Evolutionary conservation across 371 early-diverging fungal genomes (phyloP).

Genomic region (Apophysomyces ossiformis): DNA sequence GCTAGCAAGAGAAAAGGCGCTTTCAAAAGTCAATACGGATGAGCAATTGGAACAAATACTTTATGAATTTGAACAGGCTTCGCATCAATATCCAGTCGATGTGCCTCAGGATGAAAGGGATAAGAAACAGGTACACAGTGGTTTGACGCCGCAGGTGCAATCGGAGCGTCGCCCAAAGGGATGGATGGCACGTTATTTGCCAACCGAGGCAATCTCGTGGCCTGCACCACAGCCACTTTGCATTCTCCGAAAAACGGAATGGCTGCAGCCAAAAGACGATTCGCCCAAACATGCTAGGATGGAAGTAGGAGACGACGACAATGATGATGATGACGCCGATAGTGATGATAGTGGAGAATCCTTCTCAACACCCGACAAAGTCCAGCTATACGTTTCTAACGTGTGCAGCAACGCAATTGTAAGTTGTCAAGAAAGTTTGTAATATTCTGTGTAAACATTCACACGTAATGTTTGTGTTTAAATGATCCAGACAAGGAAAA

Average conservation of each 20-base stretch:
- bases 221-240: conserved; percentile 34
- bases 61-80: conserved; percentile 68
- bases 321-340: conserved; percentile 5
- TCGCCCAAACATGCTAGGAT: not conserved
- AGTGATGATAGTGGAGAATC: conserved; percentile 23
- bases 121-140: not conserved
- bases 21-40: conserved; percentile 56
- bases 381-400: conserved; percentile 49
- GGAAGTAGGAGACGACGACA: not conserved
- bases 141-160: not conserved
- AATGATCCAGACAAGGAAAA: conserved; percentile 39
- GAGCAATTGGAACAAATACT: conserved; percentile 80
- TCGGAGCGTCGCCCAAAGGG: not conserved
- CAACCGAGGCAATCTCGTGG: conserved; percentile 54
- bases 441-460: not conserved
- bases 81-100: conserved; percentile 41
- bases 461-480: not conserved
- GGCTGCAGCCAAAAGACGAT: conserved; percentile 15
- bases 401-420: conserved; percentile 47
- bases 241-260: conserved; percentile 22
- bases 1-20: conserved; percentile 9
- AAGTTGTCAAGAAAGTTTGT: conserved; percentile 15
- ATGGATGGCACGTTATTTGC: conserved; percentile 35
- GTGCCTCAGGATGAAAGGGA: not conserved
- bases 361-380: conserved; percentile 41